A percentile compares a stretch with the other conserved stretches of the same genome.
Evolutionary conservation across 163 green algal species (phyloP).

Genomic region (Picocystis sp.): DNA sequence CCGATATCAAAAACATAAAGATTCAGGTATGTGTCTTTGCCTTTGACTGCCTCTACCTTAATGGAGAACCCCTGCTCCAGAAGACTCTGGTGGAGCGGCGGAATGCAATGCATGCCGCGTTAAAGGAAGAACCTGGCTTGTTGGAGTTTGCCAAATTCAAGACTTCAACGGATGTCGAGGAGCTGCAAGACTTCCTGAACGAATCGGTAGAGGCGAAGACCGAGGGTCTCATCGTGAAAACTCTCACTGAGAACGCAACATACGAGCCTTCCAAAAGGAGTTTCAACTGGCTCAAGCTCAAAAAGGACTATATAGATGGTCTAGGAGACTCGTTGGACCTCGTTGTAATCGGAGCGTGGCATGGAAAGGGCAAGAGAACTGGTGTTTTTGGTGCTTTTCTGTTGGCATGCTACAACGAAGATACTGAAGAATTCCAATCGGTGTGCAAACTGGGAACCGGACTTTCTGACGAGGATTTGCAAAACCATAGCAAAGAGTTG

Average conservation of each 20-base stretch:
- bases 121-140: constrained; percentile 44
- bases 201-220: constrained; percentile 70
- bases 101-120: constrained; percentile 41
- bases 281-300: constrained; percentile 84
- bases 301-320: constrained; percentile 96
- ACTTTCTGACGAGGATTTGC: constrained; percentile 1
- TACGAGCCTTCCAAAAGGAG: constrained; percentile 80
- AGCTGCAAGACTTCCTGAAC: constrained; percentile 80
- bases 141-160: constrained; percentile 59
- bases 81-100: constrained; percentile 58
- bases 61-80: constrained; percentile 65
- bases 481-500: not conserved
- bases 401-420: constrained; percentile 63
- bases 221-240: constrained; percentile 97
- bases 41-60: constrained; percentile 94
- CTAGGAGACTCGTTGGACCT: constrained; percentile 90
- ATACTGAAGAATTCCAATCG: constrained; percentile 41
- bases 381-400: constrained; percentile 70
- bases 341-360: constrained; percentile 67
- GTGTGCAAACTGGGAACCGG: not conserved
- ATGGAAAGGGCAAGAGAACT: constrained; percentile 79
- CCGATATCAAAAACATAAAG: constrained; percentile 74
- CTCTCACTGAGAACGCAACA: constrained; percentile 19
- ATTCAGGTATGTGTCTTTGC: constrained; percentile 70
- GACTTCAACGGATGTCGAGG: constrained; percentile 68